Percentiles rank a stretch among this genome's conserved stretches.
phyloP scores from a whole-genome alignment of 352 stramenopile genomes.

The Pythium apleroticum region DNA sequence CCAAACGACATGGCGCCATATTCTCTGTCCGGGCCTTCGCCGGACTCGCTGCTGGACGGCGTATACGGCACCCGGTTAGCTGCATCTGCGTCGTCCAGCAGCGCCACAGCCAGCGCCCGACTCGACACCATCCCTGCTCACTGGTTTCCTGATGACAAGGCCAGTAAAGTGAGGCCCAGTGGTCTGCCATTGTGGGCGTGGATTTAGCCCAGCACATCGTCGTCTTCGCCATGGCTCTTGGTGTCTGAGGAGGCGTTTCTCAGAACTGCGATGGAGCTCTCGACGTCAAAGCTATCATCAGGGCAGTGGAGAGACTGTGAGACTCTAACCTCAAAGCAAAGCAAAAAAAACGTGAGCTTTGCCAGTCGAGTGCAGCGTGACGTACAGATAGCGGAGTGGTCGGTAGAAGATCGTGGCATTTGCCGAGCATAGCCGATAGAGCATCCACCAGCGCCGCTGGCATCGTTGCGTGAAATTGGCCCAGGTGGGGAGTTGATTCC shows the following conservation, averaged over 20 bases:
- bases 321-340: not conserved
- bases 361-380: no score
- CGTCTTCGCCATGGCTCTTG: not conserved
- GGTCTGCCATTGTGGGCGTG: constrained; percentile 51
- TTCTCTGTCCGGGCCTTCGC: no score
- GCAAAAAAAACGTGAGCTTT: no score
- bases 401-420: constrained; percentile 44
- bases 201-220: constrained; percentile 28
- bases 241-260: not conserved
- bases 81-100: no score
- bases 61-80: no score
- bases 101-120: no score
- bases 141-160: not conserved
- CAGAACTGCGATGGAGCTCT: constrained; percentile 37
- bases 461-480: no score
- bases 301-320: not conserved
- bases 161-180: no score
- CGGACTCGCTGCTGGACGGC: no score
- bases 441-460: not conserved
- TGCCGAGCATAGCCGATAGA: constrained; percentile 31
- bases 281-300: constrained; percentile 44
- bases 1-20: no score
- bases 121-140: no score
- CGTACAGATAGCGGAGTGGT: constrained; percentile 54
- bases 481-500: no score